Conservation (phyloP, 768 basidiomycete species). For the Termitomyces sp. region DNA sequence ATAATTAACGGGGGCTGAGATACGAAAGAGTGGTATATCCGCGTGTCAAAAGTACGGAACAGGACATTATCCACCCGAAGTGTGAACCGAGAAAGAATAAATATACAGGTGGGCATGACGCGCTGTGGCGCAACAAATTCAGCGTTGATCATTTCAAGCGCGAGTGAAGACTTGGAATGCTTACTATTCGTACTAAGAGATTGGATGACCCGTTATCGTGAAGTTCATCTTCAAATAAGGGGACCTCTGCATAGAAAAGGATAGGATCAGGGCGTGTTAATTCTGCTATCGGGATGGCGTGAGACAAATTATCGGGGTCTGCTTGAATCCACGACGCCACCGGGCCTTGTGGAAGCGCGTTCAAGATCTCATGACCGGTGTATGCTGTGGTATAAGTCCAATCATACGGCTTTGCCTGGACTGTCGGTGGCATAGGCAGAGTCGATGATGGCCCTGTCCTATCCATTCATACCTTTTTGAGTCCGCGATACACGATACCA, state of each 20-base stretch:
- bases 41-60: conserved; percentile 84
- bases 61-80: conserved; percentile 93
- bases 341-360: conserved; percentile 10
- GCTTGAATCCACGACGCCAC: conserved; percentile 43
- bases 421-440: conserved; percentile 65
- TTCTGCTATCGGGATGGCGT: conserved; percentile 78
- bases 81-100: conserved; percentile 87
- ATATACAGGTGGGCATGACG: conserved; percentile 94
- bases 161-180: conserved; percentile 23
- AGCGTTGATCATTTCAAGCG: neutral
- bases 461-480: neutral
- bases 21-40: conserved; percentile 82
- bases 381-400: conserved; percentile 98
- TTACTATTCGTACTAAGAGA: conserved; percentile 80
- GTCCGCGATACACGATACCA: neutral
- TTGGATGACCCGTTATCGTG: conserved; percentile 94
- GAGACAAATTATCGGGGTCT: conserved; percentile 48
- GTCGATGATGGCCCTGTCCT: conserved; percentile 66
- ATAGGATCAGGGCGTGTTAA: conserved; percentile 91
- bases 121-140: conserved; percentile 45
- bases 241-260: conserved; percentile 95
- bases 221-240: conserved; percentile 92
- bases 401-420: conserved; percentile 83
- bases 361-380: conserved; percentile 46
- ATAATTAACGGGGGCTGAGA: conserved; percentile 58